These are phyloP conservation scores for Diversispora epigaea DNA, from an alignment of 192 early-diverging fungal genomes.

Conservation along the genomic window DNA sequence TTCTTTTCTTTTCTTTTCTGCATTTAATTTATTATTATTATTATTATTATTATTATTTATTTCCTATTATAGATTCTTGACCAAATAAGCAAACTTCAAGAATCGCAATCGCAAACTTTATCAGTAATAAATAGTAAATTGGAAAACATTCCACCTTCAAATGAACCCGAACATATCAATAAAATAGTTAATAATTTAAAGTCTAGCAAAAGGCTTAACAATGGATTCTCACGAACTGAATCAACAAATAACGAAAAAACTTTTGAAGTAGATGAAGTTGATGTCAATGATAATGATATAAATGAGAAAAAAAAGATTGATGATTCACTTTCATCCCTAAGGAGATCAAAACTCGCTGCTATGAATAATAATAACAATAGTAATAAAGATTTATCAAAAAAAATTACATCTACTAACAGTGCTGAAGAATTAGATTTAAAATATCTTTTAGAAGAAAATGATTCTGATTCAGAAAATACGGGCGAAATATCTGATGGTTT, in stretches of 20 bases:
- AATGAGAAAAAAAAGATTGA: slow-evolving; percentile 15
- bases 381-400: neutral
- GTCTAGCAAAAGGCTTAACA: slow-evolving; percentile 2
- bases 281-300: slow-evolving; percentile 5
- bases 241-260: neutral
- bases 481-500: slow-evolving; percentile 7
- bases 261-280: slow-evolving; percentile 4
- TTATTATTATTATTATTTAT: neutral
- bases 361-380: neutral
- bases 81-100: slow-evolving; percentile 27
- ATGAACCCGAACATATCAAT: slow-evolving; percentile 18
- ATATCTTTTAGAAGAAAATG: slow-evolving; percentile 31
- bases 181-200: slow-evolving; percentile 30
- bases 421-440: slow-evolving; percentile 30
- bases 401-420: neutral
- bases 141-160: slow-evolving; percentile 24
- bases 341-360: neutral
- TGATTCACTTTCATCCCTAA: neutral
- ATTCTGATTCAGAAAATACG: slow-evolving; percentile 26
- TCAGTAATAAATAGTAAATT: slow-evolving; percentile 22
- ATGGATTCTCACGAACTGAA: slow-evolving; percentile 2
- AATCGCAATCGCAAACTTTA: slow-evolving; percentile 32
- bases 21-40: neutral
- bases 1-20: neutral
- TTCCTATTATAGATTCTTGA: slow-evolving; percentile 24